Evolutionary conservation across 2,329 filamentous ascomycete species (phyloP), one percentile per base, ranked within the genome.

Genomic region (Penicillium expansum): DNA sequence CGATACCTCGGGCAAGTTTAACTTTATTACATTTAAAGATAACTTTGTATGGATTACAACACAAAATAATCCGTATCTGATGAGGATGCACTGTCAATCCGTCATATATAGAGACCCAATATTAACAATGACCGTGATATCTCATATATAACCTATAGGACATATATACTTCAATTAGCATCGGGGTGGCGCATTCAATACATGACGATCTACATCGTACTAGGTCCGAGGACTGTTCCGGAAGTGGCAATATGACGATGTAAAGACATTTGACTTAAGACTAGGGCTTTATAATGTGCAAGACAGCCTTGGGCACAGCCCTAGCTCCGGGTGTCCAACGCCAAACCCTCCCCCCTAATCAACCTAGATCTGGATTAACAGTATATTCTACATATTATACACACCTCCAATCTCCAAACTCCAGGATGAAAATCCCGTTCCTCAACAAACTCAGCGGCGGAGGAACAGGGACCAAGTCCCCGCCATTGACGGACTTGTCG

Each of bases 371-470:
- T 42, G 11, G 14, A n/a, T 14, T 18, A 10, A 32, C 37, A 13
- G 4, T 29, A 49, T 53, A 41, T 48, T 38, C 35, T 10, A 43
- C 22, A 32, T 33, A 51, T 20, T 33, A 11, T 24, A 33, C n/a
- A 43, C 9, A 44, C 10, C 14, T 43, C 10, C 10, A 14, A 20
- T 30, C 16, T 37, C 13, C 5, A 32, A 20, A 20, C 16, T 14
- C 14, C 32, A 57, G 29, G 7, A 62, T 64, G 58, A 65, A 56
- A 39, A 16, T 56, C 20, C 54, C 61, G 35, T 60, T 59, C 27
- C 41, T 59, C 29, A 56, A 52, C 13, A 57, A 60, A 24, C 42
- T 49, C 37, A 27, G 22, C 18, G 33, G n/a, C 9, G 38, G 49
- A 39, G 48, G 20, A 9, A 22, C 8, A 29, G 16, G 22, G 24